Percentiles rank a stretch among this genome's conserved stretches.
phyloP scores from a whole-genome alignment of 1,284 basidiomycete genomes.

The Pseudozyma hubeiensis region DNA sequence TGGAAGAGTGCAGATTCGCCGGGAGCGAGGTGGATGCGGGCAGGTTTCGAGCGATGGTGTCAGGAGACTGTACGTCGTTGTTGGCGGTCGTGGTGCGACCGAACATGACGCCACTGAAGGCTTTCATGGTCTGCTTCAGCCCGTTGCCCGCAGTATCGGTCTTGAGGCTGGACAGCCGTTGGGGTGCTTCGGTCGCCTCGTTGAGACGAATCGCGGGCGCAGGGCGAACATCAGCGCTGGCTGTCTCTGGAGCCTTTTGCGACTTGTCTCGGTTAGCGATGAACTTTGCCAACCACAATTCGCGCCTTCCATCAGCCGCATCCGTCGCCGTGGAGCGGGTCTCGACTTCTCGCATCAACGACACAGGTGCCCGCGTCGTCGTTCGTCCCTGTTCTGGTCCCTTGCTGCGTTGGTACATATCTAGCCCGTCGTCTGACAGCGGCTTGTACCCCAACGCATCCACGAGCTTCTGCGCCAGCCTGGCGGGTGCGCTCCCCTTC shows the following conservation, averaged over 20 bases:
- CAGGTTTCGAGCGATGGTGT: slow-evolving; percentile 10
- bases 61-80: neutral
- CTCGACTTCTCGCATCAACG: slow-evolving; percentile 20
- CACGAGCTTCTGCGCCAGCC: slow-evolving; percentile 8
- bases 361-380: slow-evolving; percentile 9
- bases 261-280: slow-evolving; percentile 20
- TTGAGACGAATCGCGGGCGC: slow-evolving; percentile 1
- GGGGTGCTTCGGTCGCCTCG: slow-evolving; percentile 9
- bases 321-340: slow-evolving; percentile 19
- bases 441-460: slow-evolving; percentile 29
- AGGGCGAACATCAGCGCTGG: neutral
- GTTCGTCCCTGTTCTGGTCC: neutral
- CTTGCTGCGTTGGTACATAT: slow-evolving; percentile 6
- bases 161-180: neutral
- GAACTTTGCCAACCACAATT: slow-evolving; percentile 36
- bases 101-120: slow-evolving; percentile 22
- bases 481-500: slow-evolving; percentile 5
- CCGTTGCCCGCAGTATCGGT: neutral
- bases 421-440: slow-evolving; percentile 19
- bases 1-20: slow-evolving; percentile 11
- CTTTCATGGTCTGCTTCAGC: slow-evolving; percentile 14
- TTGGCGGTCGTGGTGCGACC: slow-evolving; percentile 6
- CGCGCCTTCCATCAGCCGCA: slow-evolving; percentile 31
- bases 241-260: neutral
- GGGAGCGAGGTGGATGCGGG: slow-evolving; percentile 14